Evolutionary conservation across 371 early-diverging fungal genomes (phyloP).

Genomic region (Haplosporangium sp.): DNA sequence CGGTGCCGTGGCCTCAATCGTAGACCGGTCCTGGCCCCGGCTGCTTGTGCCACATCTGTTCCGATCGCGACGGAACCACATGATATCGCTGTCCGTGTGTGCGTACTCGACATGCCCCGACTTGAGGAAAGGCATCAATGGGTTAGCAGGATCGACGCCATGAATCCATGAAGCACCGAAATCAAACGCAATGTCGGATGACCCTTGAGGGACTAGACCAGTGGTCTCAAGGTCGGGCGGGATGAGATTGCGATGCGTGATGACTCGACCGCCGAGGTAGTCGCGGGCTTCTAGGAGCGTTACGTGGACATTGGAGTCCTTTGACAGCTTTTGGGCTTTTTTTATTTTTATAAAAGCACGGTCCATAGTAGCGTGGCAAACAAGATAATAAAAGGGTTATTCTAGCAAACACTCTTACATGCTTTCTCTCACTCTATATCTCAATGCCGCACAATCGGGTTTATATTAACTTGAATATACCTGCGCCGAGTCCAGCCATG

Average conservation of each 20-base stretch:
- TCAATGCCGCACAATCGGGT: background rate
- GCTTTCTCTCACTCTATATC: no score
- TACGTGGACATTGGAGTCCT: slow-evolving; percentile 21
- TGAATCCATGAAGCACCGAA: slow-evolving; percentile 55
- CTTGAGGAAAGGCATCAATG: slow-evolving; percentile 17
- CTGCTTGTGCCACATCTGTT: no score
- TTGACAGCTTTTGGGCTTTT: slow-evolving; percentile 35
- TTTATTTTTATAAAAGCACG: background rate
- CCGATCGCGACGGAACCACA: slow-evolving; percentile 22
- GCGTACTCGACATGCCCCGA: slow-evolving; percentile 20
- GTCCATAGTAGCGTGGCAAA: background rate
- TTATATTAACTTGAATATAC: slow-evolving; percentile 6
- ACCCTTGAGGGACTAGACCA: slow-evolving; percentile 15
- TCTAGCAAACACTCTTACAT: no score
- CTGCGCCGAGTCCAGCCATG: slow-evolving; percentile 44
- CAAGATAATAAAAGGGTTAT: background rate
- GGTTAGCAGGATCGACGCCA: slow-evolving; percentile 42
- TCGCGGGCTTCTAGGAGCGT: slow-evolving; percentile 46
- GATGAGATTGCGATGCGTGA: slow-evolving; percentile 33
- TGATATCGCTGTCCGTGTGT: slow-evolving; percentile 35
- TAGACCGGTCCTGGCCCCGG: no score
- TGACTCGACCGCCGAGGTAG: slow-evolving; percentile 41
- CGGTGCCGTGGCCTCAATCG: background rate
- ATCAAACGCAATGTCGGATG: slow-evolving; percentile 29
- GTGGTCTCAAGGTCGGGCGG: slow-evolving; percentile 5